Base-by-base conservation (phyloP, 2,329 filamentous ascomycete genomes). In the Trichoderma asperellum region DNA sequence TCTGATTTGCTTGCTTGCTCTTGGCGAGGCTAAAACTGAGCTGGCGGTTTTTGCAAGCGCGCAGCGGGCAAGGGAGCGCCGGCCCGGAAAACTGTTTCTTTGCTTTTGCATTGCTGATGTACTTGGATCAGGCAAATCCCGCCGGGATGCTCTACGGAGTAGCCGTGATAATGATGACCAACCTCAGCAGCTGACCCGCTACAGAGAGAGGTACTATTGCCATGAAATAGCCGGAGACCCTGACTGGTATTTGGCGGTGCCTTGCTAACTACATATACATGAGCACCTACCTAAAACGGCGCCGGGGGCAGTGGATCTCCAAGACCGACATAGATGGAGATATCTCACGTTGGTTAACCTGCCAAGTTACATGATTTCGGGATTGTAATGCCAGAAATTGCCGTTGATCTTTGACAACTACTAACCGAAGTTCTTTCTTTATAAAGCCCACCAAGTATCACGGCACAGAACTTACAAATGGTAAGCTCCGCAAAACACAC, bases 21-120 rank as follows among this genome's bases (percentile, higher is more conserved):
- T 65, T 65, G 40, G 62, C 68, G 62, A 65, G 61, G 56, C 68
- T 69, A 67, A 70, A 67, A 67, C 61, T 67, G 67, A 67, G 68
- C 56, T 67, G 59, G 67, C 59, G 67, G 55, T 64, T 49, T 40
- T 47, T 35, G 55, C 68, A 70, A 70, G 68, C 68, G 68, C 68
- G 68, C 55, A 55, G 37, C 49, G 24, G 67, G 57, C 59, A 56
- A 43, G 62, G 61, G 61, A 64, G 24, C 32, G 34, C 47, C 55
- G 68, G 62, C 16, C 34, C 68, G 62, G 56, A 56, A 61, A 70
- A 61, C 67, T 62, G 64, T 53, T 67, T 60, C 62, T 52, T 67
- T 63, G 60, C 35, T 2, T 58, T 16, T 24, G n/a, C 35, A 35
- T 58, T 32, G 6, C 56, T 35, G 8, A 21, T 37, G n/a, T 12